Evolutionary conservation across 2,329 filamentous ascomycete species (phyloP).

Genomic region (Helotiales sp.): DNA sequence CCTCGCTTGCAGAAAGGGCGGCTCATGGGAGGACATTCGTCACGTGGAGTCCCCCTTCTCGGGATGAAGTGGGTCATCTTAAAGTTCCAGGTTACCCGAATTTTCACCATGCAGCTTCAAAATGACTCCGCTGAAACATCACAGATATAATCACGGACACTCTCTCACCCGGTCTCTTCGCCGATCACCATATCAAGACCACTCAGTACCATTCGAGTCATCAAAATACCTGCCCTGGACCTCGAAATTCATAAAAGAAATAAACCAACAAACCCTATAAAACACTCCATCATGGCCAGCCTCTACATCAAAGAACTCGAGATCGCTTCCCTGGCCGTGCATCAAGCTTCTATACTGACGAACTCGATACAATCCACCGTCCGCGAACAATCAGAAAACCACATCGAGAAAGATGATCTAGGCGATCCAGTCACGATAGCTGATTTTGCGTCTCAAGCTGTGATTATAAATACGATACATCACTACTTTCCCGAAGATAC

Average conservation of each 20-base stretch:
- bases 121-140: background rate
- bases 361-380: constrained; percentile 48
- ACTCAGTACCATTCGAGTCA: background rate
- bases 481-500: constrained; percentile 52
- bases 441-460: constrained; percentile 63
- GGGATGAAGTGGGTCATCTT: background rate
- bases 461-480: constrained; percentile 58
- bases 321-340: constrained; percentile 43
- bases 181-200: background rate
- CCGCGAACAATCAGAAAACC: constrained; percentile 47
- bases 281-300: too few relatives aligned
- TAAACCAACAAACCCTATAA: too few relatives aligned
- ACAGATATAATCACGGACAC: background rate
- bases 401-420: constrained; percentile 53
- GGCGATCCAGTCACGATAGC: constrained; percentile 61
- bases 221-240: background rate
- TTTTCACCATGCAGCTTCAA: background rate
- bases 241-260: too few relatives aligned
- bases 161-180: background rate
- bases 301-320: background rate
- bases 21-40: background rate
- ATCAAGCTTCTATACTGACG: constrained; percentile 57
- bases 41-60: background rate
- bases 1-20: background rate
- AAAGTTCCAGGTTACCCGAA: too few relatives aligned